Percentiles rank a stretch among this genome's conserved stretches.
Conservation (phyloP, 441 rosid genomes). For the Melastoma candidum region DNA sequence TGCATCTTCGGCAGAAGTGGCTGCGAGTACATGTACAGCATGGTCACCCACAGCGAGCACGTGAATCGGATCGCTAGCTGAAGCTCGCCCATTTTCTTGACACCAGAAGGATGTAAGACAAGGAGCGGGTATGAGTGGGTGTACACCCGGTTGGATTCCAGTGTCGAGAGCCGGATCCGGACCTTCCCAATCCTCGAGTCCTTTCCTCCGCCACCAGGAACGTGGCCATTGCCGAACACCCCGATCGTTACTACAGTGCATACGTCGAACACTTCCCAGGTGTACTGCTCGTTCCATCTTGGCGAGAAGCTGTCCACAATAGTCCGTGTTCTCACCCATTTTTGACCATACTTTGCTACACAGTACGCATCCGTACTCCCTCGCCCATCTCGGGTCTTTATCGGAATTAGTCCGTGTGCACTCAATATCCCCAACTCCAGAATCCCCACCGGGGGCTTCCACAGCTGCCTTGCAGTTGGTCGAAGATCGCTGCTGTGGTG, state of each 20-base stretch:
- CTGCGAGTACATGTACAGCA: constrained; percentile 70
- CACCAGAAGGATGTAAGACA: constrained; percentile 59
- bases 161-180: constrained; percentile 72
- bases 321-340: constrained; percentile 89
- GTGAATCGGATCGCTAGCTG: constrained; percentile 79
- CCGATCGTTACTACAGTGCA: constrained; percentile 86
- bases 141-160: constrained; percentile 71
- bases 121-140: constrained; percentile 85
- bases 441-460: constrained; percentile 73
- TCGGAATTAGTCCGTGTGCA: constrained; percentile 71
- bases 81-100: constrained; percentile 82
- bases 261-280: constrained; percentile 91
- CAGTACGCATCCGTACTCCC: constrained; percentile 87
- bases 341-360: constrained; percentile 92
- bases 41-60: constrained; percentile 51
- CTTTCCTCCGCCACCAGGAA: constrained; percentile 39
- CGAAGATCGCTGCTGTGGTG: constrained; percentile 80
- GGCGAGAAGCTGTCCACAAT: constrained; percentile 62
- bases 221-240: constrained; percentile 72
- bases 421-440: constrained; percentile 70
- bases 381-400: constrained; percentile 67
- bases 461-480: constrained; percentile 77
- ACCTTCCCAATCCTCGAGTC: constrained; percentile 77
- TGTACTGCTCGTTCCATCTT: constrained; percentile 90
- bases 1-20: constrained; percentile 90